Base-by-base conservation (phyloP, 768 basidiomycete species). In the Lentinula aciculospora region DNA sequence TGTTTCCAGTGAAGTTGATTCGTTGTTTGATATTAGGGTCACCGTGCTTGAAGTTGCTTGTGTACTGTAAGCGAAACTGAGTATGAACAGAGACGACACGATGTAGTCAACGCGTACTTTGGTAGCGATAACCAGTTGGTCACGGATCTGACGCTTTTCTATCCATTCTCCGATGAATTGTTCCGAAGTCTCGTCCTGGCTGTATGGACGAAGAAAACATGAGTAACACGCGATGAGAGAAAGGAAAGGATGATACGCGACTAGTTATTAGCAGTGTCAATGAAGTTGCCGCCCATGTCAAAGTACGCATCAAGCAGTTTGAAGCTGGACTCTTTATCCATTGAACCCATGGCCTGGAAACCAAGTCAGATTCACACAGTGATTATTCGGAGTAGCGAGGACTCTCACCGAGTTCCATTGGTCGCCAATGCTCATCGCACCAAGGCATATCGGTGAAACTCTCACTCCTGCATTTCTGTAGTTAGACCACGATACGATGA, bases 121-220 rank as follows among this genome's bases (percentile, higher is more conserved):
- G 47, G 68, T 61, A 29, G 72, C 67, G 27, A 76, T 64, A 39
- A 76, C 70, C n/a, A 78, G 65, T 53, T 74, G 70, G 59, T 78
- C 73, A 23, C 76, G 68, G 58, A 69, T 70, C 2, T 67, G 67
- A 12, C 73, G 63, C 53, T 65, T 62, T 61, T 73, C 68, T 62
- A 74, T 71, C 76, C 76, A 79, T 64, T 77, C 76, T 8, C 76
- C 76, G 39, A 77, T 70, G 62, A 74, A 73, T 58, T 65, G 51
- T 60, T 78, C 76, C 4, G 67, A 70, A 50, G 74, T 64, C 23
- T 71, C 75, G 47, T 73, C 66, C 62, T 74, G 71, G 54, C 69
- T 71, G 50, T 15, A 53, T n/a, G 3, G 27, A 13, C 9, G 12
- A 31, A 19, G 5, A 28, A 39, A 29, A 47, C n/a, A 60, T 60